These are phyloP conservation scores for Phycomyces nitens DNA, from an alignment of 192 early-diverging fungal genomes.

Conservation along the genomic window DNA sequence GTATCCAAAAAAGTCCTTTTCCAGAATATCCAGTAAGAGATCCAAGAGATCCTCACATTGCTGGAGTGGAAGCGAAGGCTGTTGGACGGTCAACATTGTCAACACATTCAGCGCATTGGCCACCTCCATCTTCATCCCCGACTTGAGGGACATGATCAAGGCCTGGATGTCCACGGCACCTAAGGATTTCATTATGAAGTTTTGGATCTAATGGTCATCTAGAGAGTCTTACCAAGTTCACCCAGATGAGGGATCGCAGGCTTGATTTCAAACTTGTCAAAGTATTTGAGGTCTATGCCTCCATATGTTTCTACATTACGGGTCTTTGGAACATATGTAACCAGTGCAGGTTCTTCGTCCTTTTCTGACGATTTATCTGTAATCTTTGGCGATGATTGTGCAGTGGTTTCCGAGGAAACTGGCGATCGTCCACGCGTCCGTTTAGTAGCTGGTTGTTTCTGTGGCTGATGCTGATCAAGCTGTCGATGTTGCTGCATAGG, in stretches of 20 bases:
- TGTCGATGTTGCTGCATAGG: constrained; percentile 17
- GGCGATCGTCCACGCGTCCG: background rate
- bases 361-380: constrained; percentile 10
- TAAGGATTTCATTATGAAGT: no score
- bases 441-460: background rate
- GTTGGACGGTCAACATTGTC: constrained; percentile 52
- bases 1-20: constrained; percentile 35
- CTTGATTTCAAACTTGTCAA: constrained; percentile 50
- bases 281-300: constrained; percentile 66
- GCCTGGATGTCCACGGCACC: constrained; percentile 72
- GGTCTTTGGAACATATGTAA: constrained; percentile 55
- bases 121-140: constrained; percentile 68
- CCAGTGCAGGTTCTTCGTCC: background rate
- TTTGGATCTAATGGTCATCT: no score
- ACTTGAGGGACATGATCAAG: constrained; percentile 75
- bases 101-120: constrained; percentile 73
- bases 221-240: constrained; percentile 42
- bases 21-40: constrained; percentile 57
- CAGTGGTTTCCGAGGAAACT: background rate
- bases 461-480: constrained; percentile 18
- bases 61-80: constrained; percentile 9
- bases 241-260: constrained; percentile 46
- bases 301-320: constrained; percentile 74
- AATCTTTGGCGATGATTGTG: background rate
- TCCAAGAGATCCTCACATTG: constrained; percentile 68